A percentile compares a stretch with the other conserved stretches of the same genome.
phyloP scores from a whole-genome alignment of 139 green algal genomes.

The Pseudopediastrum boryanum region DNA sequence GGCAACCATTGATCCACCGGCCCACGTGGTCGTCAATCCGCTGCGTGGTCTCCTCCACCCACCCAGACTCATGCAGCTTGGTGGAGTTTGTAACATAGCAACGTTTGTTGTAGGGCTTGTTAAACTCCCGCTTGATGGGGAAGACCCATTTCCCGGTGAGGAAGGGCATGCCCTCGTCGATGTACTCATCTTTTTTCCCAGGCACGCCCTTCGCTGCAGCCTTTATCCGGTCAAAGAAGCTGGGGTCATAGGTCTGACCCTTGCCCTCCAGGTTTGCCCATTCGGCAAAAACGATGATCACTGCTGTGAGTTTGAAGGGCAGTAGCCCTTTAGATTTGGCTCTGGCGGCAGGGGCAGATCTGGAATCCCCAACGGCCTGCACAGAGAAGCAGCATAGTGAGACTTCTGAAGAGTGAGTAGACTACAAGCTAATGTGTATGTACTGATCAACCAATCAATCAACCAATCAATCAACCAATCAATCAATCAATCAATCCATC shows the following conservation, averaged over 20 bases:
- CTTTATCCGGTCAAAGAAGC: background rate
- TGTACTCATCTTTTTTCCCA: background rate
- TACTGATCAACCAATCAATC: no score
- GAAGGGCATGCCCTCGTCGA: conserved; percentile 1
- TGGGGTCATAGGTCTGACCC: conserved; percentile 7
- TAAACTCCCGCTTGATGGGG: background rate
- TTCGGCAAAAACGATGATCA: conserved; percentile 34
- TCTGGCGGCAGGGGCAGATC: no score
- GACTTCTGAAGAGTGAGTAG: no score
- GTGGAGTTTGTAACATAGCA: conserved; percentile 14
- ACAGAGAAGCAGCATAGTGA: no score
- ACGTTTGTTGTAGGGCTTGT: conserved; percentile 18
- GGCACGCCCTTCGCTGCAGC: background rate
- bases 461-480: no score
- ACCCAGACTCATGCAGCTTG: background rate
- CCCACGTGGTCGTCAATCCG: background rate
- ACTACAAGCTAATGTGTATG: no score
- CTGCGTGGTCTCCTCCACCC: background rate
- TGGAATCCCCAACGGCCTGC: no score
- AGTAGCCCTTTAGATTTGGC: no score
- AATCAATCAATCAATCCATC: no score
- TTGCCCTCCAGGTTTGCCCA: conserved; percentile 10
- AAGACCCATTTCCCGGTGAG: background rate
- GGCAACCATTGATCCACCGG: background rate
- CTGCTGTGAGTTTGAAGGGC: no score